phyloP scores from a whole-genome alignment of 2,329 filamentous ascomycete species.

The Fusarium verticillioides region DNA sequence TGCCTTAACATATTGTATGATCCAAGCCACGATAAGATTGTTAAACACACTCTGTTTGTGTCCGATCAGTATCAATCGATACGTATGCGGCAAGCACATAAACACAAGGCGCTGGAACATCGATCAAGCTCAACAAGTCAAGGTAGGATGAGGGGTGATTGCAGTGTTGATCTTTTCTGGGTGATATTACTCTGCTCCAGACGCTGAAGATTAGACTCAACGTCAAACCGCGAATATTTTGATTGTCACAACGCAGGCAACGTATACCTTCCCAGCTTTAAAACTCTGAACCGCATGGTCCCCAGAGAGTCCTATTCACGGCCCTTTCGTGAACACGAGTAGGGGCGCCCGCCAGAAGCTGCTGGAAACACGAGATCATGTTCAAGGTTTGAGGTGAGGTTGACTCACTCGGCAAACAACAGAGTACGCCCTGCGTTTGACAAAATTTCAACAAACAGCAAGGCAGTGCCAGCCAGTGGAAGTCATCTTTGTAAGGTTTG shows the following conservation, averaged over 20 bases:
- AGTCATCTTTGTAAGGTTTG: not conserved
- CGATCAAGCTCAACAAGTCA: not conserved
- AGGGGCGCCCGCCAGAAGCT: not conserved
- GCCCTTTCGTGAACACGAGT: not conserved
- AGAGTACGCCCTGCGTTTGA: slow-evolving; percentile 37
- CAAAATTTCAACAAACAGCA: slow-evolving; percentile 13
- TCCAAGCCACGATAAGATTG: slow-evolving; percentile 2
- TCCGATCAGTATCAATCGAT: not conserved
- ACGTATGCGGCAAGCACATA: not conserved
- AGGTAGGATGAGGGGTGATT: not conserved
- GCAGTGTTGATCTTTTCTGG: not conserved
- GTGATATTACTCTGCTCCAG: not conserved
- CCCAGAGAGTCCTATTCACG: not conserved
- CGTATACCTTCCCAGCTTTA: not conserved
- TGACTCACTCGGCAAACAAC: slow-evolving; percentile 24
- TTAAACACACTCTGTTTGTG: not conserved
- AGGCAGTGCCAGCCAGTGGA: not conserved
- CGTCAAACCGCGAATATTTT: not conserved
- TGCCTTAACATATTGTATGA: slow-evolving; percentile 6
- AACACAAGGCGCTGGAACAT: not conserved
- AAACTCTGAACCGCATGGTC: not conserved
- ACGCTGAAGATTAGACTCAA: not conserved
- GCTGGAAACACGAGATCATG: not conserved
- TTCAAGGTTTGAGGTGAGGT: not conserved
- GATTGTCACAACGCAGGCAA: no score